These are phyloP conservation scores for Yamadazyma trypodendri DNA, from an alignment of 1,139 yeast genomes.

Conservation along the genomic window DNA sequence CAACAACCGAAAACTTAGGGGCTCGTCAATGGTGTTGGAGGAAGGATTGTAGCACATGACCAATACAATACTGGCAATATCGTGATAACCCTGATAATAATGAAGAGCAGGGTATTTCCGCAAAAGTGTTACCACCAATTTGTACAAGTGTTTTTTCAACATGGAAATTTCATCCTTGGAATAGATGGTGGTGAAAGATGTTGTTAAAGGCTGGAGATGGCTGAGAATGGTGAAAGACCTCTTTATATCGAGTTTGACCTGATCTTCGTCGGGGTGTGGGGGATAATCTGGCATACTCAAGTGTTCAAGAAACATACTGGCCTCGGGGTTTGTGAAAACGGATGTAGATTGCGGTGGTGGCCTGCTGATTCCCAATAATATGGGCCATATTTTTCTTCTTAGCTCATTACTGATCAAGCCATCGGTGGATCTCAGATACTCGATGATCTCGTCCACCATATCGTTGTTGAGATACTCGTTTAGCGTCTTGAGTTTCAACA, in stretches of 20 bases:
- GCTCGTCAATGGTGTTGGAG: slow-evolving; percentile 27
- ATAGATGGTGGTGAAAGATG: slow-evolving; percentile 36
- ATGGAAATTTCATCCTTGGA: slow-evolving; percentile 32
- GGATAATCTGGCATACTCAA: slow-evolving; percentile 31
- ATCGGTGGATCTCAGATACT: slow-evolving; percentile 43
- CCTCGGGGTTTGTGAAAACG: slow-evolving; percentile 1
- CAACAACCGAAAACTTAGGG: slow-evolving; percentile 46
- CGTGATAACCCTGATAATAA: slow-evolving; percentile 94
- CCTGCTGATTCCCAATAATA: slow-evolving; percentile 28
- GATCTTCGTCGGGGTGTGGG: slow-evolving; percentile 71
- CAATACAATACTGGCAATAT: slow-evolving; percentile 70
- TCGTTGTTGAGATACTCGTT: slow-evolving; percentile 33
- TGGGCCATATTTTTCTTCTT: slow-evolving; percentile 50
- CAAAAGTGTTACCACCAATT: slow-evolving; percentile 54
- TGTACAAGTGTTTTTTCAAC: slow-evolving; percentile 42
- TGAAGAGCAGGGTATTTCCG: slow-evolving; percentile 59
- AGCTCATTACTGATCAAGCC: slow-evolving; percentile 46
- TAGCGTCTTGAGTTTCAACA: slow-evolving; percentile 40
- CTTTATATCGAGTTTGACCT: slow-evolving; percentile 73
- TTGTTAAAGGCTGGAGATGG: slow-evolving; percentile 22
- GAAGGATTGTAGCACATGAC: slow-evolving; percentile 42
- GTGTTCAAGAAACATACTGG: slow-evolving; percentile 11
- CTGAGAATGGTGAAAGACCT: slow-evolving; percentile 58
- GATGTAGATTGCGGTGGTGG: too few relatives aligned
- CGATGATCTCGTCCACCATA: slow-evolving; percentile 29